Conservation (phyloP, 306 rosid genomes). For the Cucurbita argyrosperma region DNA sequence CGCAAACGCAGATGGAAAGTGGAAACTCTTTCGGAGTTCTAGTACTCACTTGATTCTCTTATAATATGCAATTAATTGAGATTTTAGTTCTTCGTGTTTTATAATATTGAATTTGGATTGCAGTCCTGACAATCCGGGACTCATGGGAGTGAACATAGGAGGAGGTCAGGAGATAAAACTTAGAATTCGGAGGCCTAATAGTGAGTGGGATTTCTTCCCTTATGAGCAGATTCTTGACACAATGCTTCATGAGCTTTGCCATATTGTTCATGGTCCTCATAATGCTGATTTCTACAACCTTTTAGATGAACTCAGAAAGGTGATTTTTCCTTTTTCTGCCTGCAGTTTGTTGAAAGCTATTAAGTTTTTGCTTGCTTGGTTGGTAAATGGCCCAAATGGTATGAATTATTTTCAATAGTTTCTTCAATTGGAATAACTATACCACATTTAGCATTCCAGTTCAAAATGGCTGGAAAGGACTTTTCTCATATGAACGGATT, state of each 20-base stretch:
- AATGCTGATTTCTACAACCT: slow-evolving; percentile 42
- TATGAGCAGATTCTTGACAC: slow-evolving; percentile 49
- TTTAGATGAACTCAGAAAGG: slow-evolving; percentile 48
- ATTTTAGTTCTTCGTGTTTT: not conserved
- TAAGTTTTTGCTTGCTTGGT: not conserved
- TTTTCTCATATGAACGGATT: not conserved
- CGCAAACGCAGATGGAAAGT: slow-evolving; percentile 42
- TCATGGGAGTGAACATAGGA: slow-evolving; percentile 40
- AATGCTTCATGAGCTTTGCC: slow-evolving; percentile 56
- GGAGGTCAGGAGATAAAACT: slow-evolving; percentile 42
- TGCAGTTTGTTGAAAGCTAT: not conserved
- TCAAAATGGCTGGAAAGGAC: not conserved
- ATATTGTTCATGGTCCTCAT: slow-evolving; percentile 41
- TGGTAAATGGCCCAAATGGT: not conserved
- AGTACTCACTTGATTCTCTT: slow-evolving; percentile 12
- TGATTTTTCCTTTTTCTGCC: not conserved
- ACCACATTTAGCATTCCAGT: not conserved
- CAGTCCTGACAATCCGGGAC: slow-evolving; percentile 47
- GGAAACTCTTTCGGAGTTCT: slow-evolving; percentile 39
- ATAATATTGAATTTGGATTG: slow-evolving; percentile 10
- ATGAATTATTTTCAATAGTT: not conserved
- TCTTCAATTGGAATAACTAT: not conserved
- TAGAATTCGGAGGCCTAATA: slow-evolving; percentile 32
- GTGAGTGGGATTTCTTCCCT: slow-evolving; percentile 43
- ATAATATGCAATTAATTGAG: not conserved